A percentile compares a stretch with the other conserved stretches of the same genome.
Conservation (phyloP, 371 early-diverging fungal species). For the Mortierella sp. region DNA sequence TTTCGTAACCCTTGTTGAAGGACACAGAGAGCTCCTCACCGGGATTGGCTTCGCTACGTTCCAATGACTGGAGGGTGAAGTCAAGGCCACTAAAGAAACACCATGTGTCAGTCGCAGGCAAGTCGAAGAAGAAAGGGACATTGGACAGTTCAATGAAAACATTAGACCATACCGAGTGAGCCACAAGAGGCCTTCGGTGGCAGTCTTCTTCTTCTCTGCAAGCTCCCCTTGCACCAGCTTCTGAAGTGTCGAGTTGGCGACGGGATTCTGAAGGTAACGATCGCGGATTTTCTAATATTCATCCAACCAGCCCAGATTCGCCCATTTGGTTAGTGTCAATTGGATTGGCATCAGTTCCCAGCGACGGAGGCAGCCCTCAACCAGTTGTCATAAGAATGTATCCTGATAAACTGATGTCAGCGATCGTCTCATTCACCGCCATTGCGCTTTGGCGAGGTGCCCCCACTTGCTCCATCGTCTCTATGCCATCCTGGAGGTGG, state of each 20-base stretch:
- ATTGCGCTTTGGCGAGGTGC: too few relatives aligned
- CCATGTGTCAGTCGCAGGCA: not conserved
- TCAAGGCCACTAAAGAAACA: constrained; percentile 77
- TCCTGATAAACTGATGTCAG: too few relatives aligned
- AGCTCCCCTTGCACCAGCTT: constrained; percentile 78
- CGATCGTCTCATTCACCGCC: too few relatives aligned
- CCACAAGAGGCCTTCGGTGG: constrained; percentile 94
- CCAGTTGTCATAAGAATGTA: too few relatives aligned
- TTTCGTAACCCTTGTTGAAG: constrained; percentile 86
- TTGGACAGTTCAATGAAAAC: not conserved
- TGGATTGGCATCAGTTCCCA: too few relatives aligned
- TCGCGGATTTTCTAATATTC: constrained; percentile 81
- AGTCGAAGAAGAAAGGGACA: not conserved
- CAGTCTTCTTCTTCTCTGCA: constrained; percentile 77
- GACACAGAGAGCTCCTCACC: constrained; percentile 83
- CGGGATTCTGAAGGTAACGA: constrained; percentile 71
- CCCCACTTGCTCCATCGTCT: too few relatives aligned
- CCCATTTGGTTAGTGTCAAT: too few relatives aligned
- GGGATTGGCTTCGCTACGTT: constrained; percentile 74
- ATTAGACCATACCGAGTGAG: constrained; percentile 74
- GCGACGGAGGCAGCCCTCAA: too few relatives aligned
- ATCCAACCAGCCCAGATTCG: not conserved
- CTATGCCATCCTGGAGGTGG: too few relatives aligned
- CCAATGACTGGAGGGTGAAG: constrained; percentile 84
- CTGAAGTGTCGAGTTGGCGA: constrained; percentile 81